Evolutionary conservation across 208 protist species (phyloP).

Genomic region (Strigomonas culicis): DNA sequence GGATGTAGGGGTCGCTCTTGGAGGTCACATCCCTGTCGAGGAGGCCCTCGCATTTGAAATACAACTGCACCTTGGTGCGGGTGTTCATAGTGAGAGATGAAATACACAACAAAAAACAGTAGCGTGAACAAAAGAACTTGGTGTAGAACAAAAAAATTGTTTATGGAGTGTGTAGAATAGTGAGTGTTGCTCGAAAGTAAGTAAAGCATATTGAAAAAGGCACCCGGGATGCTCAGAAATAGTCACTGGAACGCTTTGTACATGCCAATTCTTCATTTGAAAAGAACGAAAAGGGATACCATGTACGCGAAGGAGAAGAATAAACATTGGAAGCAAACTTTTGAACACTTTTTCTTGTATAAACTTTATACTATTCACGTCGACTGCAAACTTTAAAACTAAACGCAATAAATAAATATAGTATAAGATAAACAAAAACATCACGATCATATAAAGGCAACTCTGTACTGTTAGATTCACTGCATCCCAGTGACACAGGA

Average conservation of each 20-base stretch:
- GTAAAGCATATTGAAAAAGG: background rate
- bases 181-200: background rate
- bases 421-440: background rate
- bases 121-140: background rate
- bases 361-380: background rate
- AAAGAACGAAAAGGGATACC: background rate
- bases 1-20: conserved; percentile 28
- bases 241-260: background rate
- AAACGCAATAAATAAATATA: background rate
- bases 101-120: background rate
- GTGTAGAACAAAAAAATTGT: conserved; percentile 3
- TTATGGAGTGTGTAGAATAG: background rate
- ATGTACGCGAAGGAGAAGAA: background rate
- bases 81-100: background rate
- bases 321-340: background rate
- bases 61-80: conserved; percentile 25
- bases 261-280: background rate
- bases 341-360: background rate
- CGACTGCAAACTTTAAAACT: background rate
- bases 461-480: too few species aligned
- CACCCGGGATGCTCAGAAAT: conserved; percentile 1
- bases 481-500: too few species aligned
- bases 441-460: background rate
- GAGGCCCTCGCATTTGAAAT: conserved; percentile 28
- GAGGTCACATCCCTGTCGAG: conserved; percentile 20